These are phyloP conservation scores for Mycena maculata DNA, from an alignment of 768 basidiomycete species.

Conservation along the genomic window DNA sequence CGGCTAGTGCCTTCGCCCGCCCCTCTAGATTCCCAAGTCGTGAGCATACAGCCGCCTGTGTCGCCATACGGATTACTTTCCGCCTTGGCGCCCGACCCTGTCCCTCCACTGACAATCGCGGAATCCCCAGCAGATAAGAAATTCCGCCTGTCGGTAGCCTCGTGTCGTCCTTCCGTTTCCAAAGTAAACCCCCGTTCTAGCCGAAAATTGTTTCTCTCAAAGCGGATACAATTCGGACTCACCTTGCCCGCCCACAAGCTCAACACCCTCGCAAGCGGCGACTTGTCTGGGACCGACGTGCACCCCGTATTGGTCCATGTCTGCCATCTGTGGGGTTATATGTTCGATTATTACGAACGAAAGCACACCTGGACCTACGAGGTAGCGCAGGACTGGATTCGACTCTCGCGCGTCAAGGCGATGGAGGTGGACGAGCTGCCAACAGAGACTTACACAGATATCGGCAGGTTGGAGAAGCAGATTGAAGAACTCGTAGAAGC, in stretches of 20 bases:
- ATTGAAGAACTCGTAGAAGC: constrained; percentile 99
- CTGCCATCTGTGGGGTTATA: constrained; percentile 31
- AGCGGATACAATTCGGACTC: constrained; percentile 24
- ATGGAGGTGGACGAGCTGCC: constrained; percentile 99
- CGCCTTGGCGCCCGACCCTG: not conserved
- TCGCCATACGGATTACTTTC: not conserved
- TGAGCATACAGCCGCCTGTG: too few species aligned
- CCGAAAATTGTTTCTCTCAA: constrained; percentile 28
- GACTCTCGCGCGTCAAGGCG: constrained; percentile 98
- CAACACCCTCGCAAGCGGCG: constrained; percentile 15
- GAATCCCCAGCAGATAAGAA: constrained; percentile 22
- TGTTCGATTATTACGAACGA: constrained; percentile 27
- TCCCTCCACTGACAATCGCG: not conserved
- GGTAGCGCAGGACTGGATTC: constrained; percentile 74
- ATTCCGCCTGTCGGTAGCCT: constrained; percentile 18
- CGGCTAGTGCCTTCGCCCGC: too few species aligned
- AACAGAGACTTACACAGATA: constrained; percentile 96
- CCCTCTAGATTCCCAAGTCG: too few species aligned
- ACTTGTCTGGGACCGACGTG: constrained; percentile 23
- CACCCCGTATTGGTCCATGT: constrained; percentile 32
- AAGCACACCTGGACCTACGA: constrained; percentile 29
- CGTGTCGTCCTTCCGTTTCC: not conserved
- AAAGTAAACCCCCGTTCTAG: constrained; percentile 17
- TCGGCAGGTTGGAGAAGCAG: constrained; percentile 98
- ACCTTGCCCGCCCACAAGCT: constrained; percentile 20